Conservation (phyloP, 2,329 filamentous ascomycete species). For the Apiospora pterosperma region DNA sequence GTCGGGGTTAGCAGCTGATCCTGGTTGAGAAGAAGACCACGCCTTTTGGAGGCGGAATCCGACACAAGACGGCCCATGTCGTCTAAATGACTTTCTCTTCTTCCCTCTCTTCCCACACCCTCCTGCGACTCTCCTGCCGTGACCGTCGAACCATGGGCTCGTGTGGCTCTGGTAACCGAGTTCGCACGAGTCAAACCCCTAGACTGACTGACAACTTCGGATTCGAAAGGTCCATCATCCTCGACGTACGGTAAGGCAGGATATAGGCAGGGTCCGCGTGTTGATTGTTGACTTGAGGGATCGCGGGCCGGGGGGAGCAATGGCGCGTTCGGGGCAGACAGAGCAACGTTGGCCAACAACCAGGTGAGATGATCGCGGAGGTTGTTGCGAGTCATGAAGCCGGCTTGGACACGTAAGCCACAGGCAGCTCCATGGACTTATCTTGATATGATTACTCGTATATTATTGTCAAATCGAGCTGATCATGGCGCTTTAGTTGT, state of each 20-base stretch:
- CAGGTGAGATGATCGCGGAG: slow-evolving; percentile 54
- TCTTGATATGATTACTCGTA: neutral
- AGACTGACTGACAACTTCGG: neutral
- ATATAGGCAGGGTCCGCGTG: slow-evolving; percentile 15
- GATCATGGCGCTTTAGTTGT: neutral
- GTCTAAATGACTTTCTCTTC: slow-evolving; percentile 16
- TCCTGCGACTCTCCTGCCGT: slow-evolving; percentile 16
- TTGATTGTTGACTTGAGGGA: slow-evolving; percentile 19
- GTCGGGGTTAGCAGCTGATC: slow-evolving; percentile 40
- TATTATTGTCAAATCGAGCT: slow-evolving; percentile 7
- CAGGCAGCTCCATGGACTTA: slow-evolving; percentile 26
- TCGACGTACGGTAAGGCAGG: slow-evolving; percentile 5
- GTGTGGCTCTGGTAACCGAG: slow-evolving; percentile 10
- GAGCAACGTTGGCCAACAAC: slow-evolving; percentile 48
- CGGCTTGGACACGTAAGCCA: slow-evolving; percentile 35
- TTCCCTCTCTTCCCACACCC: slow-evolving; percentile 12
- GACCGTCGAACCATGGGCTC: slow-evolving; percentile 19
- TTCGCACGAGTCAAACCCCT: slow-evolving; percentile 12
- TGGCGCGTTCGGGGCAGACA: slow-evolving; percentile 35
- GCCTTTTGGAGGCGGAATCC: slow-evolving; percentile 41
- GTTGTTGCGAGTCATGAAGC: slow-evolving; percentile 62
- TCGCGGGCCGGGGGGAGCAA: slow-evolving; percentile 31
- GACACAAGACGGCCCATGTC: slow-evolving; percentile 44
- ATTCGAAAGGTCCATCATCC: neutral
- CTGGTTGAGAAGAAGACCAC: slow-evolving; percentile 39